Conservation (phyloP, 306 rosid genomes). For the Acacia acuminata region DNA sequence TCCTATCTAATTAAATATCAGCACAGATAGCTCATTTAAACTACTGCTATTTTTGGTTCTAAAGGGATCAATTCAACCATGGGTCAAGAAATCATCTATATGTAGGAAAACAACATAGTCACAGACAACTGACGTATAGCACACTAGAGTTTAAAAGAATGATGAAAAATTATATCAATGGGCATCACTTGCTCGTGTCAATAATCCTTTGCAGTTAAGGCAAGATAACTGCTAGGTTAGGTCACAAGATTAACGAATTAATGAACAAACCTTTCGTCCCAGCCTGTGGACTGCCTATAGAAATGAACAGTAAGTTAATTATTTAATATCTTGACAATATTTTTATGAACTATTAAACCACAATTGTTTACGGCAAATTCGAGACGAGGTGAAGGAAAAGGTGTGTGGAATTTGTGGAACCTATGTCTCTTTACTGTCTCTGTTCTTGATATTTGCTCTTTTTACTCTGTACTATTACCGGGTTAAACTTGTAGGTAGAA, state of each 20-base stretch:
- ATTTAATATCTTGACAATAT: not conserved
- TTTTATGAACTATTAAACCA: not conserved
- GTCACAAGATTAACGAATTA: not conserved
- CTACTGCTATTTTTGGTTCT: not conserved
- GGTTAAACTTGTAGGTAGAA: too few species aligned
- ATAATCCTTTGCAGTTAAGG: not conserved
- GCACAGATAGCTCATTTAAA: not conserved
- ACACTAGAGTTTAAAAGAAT: not conserved
- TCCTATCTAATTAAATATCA: not conserved
- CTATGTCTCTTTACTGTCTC: too few species aligned
- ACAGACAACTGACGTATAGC: not conserved
- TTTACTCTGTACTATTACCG: too few species aligned
- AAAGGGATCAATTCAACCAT: not conserved
- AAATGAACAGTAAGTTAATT: not conserved
- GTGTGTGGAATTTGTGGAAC: not conserved
- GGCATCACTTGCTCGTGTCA: not conserved
- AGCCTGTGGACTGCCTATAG: not conserved
- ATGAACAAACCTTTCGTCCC: not conserved
- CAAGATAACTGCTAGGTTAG: not conserved
- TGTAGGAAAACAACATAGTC: slow-evolving; percentile 12
- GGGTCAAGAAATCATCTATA: not conserved
- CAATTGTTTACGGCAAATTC: too few species aligned
- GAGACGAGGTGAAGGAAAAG: too few species aligned
- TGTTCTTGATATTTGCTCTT: too few species aligned
- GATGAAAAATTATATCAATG: not conserved